Evolutionary conservation across 306 rosid genomes (phyloP).

Genomic region (Hippophae gyantsensis): DNA sequence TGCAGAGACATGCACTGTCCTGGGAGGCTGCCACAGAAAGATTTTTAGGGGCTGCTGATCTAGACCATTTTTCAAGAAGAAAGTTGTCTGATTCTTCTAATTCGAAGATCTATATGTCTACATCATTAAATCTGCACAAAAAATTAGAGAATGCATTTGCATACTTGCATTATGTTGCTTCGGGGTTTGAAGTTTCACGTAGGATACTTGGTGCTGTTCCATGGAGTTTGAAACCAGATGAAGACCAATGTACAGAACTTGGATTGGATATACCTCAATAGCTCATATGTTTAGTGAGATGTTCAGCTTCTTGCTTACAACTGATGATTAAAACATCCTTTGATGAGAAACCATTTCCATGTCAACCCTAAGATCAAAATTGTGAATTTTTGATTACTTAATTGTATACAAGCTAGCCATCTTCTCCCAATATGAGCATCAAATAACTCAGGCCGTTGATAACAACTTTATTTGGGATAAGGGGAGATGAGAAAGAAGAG

Average conservation of each 20-base stretch:
- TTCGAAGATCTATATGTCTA: conserved; percentile 38
- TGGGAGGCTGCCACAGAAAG: conserved; percentile 93
- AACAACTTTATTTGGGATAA: too few relatives aligned
- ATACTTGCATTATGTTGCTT: conserved; percentile 52
- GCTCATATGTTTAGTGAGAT: too few relatives aligned
- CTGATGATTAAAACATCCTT: too few relatives aligned
- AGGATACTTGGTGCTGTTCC: conserved; percentile 84
- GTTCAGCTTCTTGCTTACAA: too few relatives aligned
- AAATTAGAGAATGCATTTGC: conserved; percentile 57
- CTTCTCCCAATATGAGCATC: too few relatives aligned
- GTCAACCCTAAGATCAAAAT: too few relatives aligned
- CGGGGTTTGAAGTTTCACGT: conserved; percentile 70
- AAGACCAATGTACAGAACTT: conserved; percentile 61
- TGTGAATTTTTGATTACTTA: too few relatives aligned
- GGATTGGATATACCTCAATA: conserved; percentile 33
- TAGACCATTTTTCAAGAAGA: conserved; percentile 29
- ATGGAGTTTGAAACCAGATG: conserved; percentile 70
- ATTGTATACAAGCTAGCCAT: too few relatives aligned
- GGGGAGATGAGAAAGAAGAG: too few relatives aligned
- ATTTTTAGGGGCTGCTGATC: conserved; percentile 48
- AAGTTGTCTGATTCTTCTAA: conserved; percentile 22
- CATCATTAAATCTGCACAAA: conserved; percentile 33
- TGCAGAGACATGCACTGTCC: conserved; percentile 54
- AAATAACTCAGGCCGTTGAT: too few relatives aligned
- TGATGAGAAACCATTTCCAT: too few relatives aligned